Conservation (phyloP, 805 yeast species). For the Maudiozyma pseudohumilis region DNA sequence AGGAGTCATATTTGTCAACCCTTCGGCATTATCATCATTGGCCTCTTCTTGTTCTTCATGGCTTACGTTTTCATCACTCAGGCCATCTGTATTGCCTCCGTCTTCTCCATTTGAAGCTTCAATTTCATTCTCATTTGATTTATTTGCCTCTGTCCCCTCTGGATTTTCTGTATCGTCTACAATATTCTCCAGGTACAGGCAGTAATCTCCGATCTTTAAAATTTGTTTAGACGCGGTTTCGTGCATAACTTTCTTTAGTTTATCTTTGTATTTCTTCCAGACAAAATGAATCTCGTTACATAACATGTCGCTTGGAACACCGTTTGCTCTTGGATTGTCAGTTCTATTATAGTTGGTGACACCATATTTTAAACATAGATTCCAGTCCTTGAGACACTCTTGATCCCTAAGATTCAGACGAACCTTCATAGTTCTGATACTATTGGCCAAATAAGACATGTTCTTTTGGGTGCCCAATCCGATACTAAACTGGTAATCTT, state of each 20-base stretch:
- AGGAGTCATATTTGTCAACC: neutral
- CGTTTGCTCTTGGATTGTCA: slow-evolving; percentile 13
- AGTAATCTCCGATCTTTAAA: slow-evolving; percentile 15
- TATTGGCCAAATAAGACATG: slow-evolving; percentile 13
- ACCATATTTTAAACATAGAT: slow-evolving; percentile 19
- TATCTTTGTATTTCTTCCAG: slow-evolving; percentile 12
- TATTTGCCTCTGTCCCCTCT: slow-evolving; percentile 3
- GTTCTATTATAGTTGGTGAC: slow-evolving; percentile 12
- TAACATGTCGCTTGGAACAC: slow-evolving; percentile 19
- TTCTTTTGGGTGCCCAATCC: slow-evolving; percentile 21
- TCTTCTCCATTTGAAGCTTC: slow-evolving; percentile 2
- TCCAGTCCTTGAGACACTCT: slow-evolving; percentile 21
- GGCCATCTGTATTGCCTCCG: neutral
- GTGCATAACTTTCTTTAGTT: slow-evolving; percentile 13
- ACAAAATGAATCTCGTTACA: slow-evolving; percentile 10
- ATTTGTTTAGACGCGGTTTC: slow-evolving; percentile 16
- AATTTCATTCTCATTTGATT: neutral
- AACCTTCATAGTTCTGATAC: slow-evolving; percentile 13
- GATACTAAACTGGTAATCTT: slow-evolving; percentile 14
- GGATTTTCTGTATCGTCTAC: slow-evolving; percentile 4
- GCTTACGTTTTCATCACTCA: neutral
- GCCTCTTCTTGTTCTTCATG: neutral
- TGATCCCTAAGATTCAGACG: slow-evolving; percentile 10
- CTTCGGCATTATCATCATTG: neutral
- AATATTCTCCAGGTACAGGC: slow-evolving; percentile 19